Percentiles rank a stretch among this genome's conserved stretches.
phyloP scores from a whole-genome alignment of 495 filamentous ascomycete genomes.

The Penicillium verhagenii region DNA sequence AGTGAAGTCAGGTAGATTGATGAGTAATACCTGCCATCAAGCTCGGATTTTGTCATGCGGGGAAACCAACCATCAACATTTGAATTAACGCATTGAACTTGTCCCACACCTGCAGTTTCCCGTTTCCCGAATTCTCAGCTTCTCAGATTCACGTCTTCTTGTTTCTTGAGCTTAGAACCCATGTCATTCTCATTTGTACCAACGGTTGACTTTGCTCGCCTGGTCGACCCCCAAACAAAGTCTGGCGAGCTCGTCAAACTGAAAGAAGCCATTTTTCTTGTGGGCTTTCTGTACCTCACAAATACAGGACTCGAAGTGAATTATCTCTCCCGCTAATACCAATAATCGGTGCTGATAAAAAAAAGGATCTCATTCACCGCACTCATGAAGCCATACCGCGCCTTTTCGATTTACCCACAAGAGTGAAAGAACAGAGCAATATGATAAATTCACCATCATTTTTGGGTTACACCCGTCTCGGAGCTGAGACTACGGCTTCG shows the following conservation, averaged over 20 bases:
- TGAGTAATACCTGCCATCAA: too few relatives aligned
- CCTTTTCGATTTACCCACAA: slow-evolving; percentile 77
- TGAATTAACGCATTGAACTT: too few relatives aligned
- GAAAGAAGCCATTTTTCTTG: slow-evolving; percentile 77
- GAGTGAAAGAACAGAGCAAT: slow-evolving; percentile 76
- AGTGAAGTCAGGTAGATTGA: too few relatives aligned
- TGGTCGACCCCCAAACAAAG: slow-evolving; percentile 67
- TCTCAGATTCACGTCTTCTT: too few relatives aligned
- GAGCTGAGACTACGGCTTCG: slow-evolving; percentile 46
- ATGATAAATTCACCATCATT: slow-evolving; percentile 78
- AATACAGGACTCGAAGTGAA: slow-evolving; percentile 73
- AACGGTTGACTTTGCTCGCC: slow-evolving; percentile 68
- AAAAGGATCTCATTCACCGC: slow-evolving; percentile 60
- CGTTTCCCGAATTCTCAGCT: too few relatives aligned
- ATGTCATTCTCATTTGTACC: slow-evolving; percentile 75
- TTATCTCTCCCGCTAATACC: slow-evolving; percentile 36
- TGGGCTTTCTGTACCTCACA: slow-evolving; percentile 87
- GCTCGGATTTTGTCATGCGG: too few relatives aligned
- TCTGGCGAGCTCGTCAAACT: slow-evolving; percentile 67
- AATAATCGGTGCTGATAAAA: slow-evolving; percentile 9
- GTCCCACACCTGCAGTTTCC: too few relatives aligned
- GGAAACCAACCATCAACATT: too few relatives aligned
- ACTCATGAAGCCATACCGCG: slow-evolving; percentile 68
- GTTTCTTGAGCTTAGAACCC: too few relatives aligned
- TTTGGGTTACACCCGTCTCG: slow-evolving; percentile 49